Evolutionary conservation across 139 green algal species (phyloP), one percentile per base, ranked within the genome.

Genomic region (Volvox reticuliferus): DNA sequence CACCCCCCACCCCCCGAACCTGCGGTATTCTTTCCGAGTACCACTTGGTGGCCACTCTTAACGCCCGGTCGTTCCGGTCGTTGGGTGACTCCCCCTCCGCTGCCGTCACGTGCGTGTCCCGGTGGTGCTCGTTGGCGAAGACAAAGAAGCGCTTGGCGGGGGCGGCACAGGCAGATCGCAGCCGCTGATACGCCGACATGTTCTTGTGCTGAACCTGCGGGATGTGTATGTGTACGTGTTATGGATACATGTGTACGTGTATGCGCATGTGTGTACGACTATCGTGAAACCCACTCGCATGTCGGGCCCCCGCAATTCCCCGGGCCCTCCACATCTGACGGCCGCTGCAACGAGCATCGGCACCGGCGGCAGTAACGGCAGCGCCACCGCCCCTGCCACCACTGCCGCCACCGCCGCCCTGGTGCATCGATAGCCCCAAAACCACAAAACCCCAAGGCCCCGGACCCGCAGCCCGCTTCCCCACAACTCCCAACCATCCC

Each of bases 61-160:
- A 99, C 35, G 98, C 98, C n/a, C 98, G 93, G 94, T 99, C 98
- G 92, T 99, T 99, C n/a, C 98, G 93, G 95, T 99, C 98, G 90
- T 99, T 99, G 50, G 97, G 95, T 3, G 87, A 95, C 94, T 99
- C 98, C 20, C 96, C 96, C 0, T 92, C 67, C 22, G 95, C 87
- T 44, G 92, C 85, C 86, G 94, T 94, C 22, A 98, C 92, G 78
- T 96, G 97, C 0, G 97, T 99, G 18, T 97, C 96, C 78, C 90
- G 93, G 94, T 99, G 97, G 95, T 99, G 94, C 89, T 99, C 98
- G 92, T 99, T 99, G 37, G 96, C 92, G 91, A 99, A 99, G 22
- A 99, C 97, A 85, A 96, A 99, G 93, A 99, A 99, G 87, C 91
- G 95, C 80, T 98, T 97, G 33, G 87, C 26, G 5, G 85, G 30